Evolutionary conservation across 2,329 filamentous ascomycete genomes (phyloP).

Genomic region (Colletotrichum kahawae): DNA sequence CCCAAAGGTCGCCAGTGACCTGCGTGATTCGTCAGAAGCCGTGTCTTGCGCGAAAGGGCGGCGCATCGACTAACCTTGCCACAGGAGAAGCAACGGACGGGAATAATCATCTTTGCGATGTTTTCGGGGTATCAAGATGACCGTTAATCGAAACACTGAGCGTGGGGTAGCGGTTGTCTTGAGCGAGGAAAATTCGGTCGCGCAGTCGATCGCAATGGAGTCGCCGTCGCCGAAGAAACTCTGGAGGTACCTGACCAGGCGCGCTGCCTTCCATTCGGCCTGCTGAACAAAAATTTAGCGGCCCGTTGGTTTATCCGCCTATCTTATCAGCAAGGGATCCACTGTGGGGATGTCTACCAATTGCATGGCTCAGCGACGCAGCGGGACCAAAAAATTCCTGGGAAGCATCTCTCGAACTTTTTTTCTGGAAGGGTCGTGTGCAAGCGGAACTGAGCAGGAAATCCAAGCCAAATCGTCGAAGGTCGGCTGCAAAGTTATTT

Average conservation of each 20-base stretch:
- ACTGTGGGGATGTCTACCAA: constrained; percentile 14
- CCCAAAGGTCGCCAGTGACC: constrained; percentile 98
- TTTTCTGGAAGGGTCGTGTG: constrained; percentile 17
- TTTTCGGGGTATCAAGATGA: neutral
- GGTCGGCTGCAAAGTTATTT: neutral
- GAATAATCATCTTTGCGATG: constrained; percentile 85
- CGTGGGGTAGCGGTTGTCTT: neutral
- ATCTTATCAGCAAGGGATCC: constrained; percentile 17
- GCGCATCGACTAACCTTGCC: constrained; percentile 76
- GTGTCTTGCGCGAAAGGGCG: neutral
- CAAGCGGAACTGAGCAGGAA: constrained; percentile 13
- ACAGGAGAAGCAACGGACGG: constrained; percentile 97
- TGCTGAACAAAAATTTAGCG: constrained; percentile 18
- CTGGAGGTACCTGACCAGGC: neutral
- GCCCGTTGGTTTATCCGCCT: constrained; percentile 18
- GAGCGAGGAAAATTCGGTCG: neutral
- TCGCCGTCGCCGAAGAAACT: constrained; percentile 14
- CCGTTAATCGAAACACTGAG: neutral
- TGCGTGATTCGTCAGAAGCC: constrained; percentile 46
- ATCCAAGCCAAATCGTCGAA: constrained; percentile 4
- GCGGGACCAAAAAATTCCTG: constrained; percentile 25
- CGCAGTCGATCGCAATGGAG: neutral
- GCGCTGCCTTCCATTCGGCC: neutral
- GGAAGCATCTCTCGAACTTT: constrained; percentile 21
- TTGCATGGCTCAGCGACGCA: constrained; percentile 15